Evolutionary conservation across 805 yeast species (phyloP).

Genomic region (Yamadazyma philogaea): DNA sequence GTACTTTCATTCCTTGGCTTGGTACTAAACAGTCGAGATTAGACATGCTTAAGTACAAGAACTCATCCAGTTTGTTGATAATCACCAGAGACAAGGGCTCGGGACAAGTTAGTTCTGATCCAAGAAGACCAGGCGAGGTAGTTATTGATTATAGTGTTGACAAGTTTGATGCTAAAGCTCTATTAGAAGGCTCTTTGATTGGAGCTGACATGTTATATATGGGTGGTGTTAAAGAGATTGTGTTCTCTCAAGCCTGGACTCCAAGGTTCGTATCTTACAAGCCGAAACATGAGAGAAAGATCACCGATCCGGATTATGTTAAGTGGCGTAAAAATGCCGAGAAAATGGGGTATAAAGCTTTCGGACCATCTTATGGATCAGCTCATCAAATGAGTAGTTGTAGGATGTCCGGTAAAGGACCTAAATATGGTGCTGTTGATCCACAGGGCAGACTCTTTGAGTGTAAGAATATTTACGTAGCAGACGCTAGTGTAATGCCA

Average conservation of each 20-base stretch:
- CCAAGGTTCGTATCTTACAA: slow-evolving; percentile 36
- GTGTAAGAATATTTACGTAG: slow-evolving; percentile 45
- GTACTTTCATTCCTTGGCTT: slow-evolving; percentile 43
- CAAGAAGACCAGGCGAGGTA: slow-evolving; percentile 29
- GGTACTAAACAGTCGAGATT: slow-evolving; percentile 31
- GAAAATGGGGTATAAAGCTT: slow-evolving; percentile 25
- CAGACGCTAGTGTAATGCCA: slow-evolving; percentile 51
- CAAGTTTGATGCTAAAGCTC: slow-evolving; percentile 40
- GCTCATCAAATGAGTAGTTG: slow-evolving; percentile 57
- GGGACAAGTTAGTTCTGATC: slow-evolving; percentile 37
- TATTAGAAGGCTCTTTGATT: slow-evolving; percentile 34
- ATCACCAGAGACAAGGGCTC: slow-evolving; percentile 45
- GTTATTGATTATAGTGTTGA: slow-evolving; percentile 38
- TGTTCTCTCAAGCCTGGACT: slow-evolving; percentile 29
- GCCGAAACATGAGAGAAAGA: slow-evolving; percentile 35
- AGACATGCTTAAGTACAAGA: slow-evolving; percentile 34
- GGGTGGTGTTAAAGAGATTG: slow-evolving; percentile 47
- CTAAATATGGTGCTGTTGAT: slow-evolving; percentile 44
- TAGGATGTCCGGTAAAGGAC: slow-evolving; percentile 48
- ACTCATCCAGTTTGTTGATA: slow-evolving; percentile 38
- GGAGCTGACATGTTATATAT: slow-evolving; percentile 47
- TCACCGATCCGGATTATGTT: slow-evolving; percentile 44
- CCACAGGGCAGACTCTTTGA: slow-evolving; percentile 45
- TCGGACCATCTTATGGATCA: slow-evolving; percentile 36
- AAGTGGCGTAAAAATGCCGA: slow-evolving; percentile 31